Evolutionary conservation across 2,329 filamentous ascomycete species (phyloP), one percentile per base, ranked within the genome.

Genomic region (Ceratocystis diversiconidia): DNA sequence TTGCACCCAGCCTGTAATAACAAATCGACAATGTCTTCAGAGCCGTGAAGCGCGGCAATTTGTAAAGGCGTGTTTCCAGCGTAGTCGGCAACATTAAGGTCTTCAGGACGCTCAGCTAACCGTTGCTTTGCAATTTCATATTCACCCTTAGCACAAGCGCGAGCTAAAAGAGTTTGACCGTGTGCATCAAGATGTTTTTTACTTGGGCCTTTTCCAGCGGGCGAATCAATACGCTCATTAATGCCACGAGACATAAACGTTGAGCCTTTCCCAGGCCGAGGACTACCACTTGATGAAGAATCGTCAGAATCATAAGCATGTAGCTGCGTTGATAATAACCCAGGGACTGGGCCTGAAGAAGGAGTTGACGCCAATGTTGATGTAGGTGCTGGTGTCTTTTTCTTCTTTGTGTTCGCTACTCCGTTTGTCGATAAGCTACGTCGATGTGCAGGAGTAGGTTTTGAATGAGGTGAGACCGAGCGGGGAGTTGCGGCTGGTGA

Each of bases 31-130:
- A 97, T 92, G 65, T 94, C 84, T 41, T 86, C 86, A 73, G 87
- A 89, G 5, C 94, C 94, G 72, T 94, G 88, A 66, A 99, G 80
- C 41, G 92, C 86, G 43, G 94, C 92, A 69, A 96, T 94, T 74
- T 99, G 94, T 43, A 99, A 79, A 28, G 94, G 94, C 0, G 92
- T 95, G 72, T 97, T 97, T n/a, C 90, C 90, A 15, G 94, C 94
- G 73, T 96, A 95, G 72, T 99, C 94, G 28, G 89, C 85, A 66
- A 92, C 83, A 70, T 99, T 89, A 64, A 97, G 75, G 74, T 97
- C 91, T 68, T 95, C 89, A 0, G 90, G 91, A 22, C 91, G 84
- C 72, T 95, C 89, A 7, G 82, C 79, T 41, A 91, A 81, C 69
- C 89, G 84, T 70, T 84, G 82, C 73, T 89, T 92, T 17, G 90